Evolutionary conservation across 495 filamentous ascomycete species (phyloP), one percentile per base, ranked within the genome.

Genomic region (Penicillium lividum): DNA sequence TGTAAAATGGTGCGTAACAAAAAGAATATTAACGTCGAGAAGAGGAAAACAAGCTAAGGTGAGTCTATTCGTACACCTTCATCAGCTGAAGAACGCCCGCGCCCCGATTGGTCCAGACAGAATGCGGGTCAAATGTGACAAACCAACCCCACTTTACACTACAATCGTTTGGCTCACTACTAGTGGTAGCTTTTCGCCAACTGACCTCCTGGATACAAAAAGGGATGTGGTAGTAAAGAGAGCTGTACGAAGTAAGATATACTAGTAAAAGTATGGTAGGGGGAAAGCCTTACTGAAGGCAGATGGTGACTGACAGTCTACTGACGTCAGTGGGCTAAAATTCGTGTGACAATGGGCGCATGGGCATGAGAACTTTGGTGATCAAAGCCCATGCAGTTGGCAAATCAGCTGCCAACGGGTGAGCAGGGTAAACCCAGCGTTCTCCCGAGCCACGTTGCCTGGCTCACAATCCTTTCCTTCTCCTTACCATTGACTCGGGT

Each of bases 311-410:
- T 36, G 33, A 36, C 33, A 36, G 33, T 36, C 33, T 36, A 36
- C 33, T 36, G 33, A 36, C 33, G 7, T 36, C 33, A 36, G 33
- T 36, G 33, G 30, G 33, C 33, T 36, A 11, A 36, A 1, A 4
- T 11, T 36, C 10, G 33, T 36, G 33, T 36, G 33, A 36, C 33
- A 36, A 9, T 36, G 33, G 33, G 33, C 33, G 33, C 13, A 36
- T 36, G 33, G 8, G 33, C 33, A 36, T 36, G 33, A 36, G 31
- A 33, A 33, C 31, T 7, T 33, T 11, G 50, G 16, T 22, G 34
- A 27, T 53, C 34, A 51, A 38, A n/a, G 45, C 30, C 45, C 44
- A 33, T 50, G 54, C 54, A 49, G 36, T 56, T 36, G 54, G 50
- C 54, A 49, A 11, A 31, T 56, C 45, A 50, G 42, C 54, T 56